Evolutionary conservation across 2,329 filamentous ascomycete species (phyloP).

Genomic region (Arthrobotrys conoides): DNA sequence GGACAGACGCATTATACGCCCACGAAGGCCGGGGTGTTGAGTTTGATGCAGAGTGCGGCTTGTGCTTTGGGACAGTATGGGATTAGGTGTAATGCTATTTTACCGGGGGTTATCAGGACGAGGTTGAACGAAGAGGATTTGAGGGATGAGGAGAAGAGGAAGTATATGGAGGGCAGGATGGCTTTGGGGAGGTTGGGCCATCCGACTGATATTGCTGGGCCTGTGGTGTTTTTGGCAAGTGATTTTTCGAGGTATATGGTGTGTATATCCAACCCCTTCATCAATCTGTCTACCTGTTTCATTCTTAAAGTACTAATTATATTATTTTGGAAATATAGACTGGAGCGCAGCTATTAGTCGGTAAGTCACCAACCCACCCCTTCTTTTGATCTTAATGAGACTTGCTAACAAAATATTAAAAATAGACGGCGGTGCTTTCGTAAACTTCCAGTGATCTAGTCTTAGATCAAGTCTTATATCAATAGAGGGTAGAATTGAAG

Average conservation of each 20-base stretch:
- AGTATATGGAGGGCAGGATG: conserved; percentile 85
- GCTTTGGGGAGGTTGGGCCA: conserved; percentile 81
- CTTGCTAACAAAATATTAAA: conserved; percentile 25
- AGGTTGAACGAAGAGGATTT: conserved; percentile 88
- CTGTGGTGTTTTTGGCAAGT: conserved; percentile 86
- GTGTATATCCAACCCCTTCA: conserved; percentile 62
- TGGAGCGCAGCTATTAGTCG: conserved; percentile 83
- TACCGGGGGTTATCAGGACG: conserved; percentile 86
- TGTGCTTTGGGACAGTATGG: conserved; percentile 81
- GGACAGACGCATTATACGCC: conserved; percentile 88
- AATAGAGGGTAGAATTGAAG: not conserved
- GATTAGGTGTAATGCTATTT: conserved; percentile 85
- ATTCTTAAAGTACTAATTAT: conserved; percentile 20
- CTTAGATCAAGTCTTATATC: not conserved
- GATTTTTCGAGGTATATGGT: conserved; percentile 83
- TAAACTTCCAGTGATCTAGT: conserved; percentile 81
- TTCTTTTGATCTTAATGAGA: not conserved
- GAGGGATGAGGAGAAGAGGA: conserved; percentile 78
- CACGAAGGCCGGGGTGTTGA: conserved; percentile 85
- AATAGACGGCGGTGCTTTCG: conserved; percentile 85
- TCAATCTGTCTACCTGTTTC: not conserved
- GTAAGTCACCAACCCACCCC: conserved; percentile 50
- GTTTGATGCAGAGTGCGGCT: conserved; percentile 85
- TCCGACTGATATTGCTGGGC: conserved; percentile 82
- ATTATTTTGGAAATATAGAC: conserved; percentile 68